phyloP scores from a whole-genome alignment of 768 basidiomycete species.

The Lactifluus piperatus region DNA sequence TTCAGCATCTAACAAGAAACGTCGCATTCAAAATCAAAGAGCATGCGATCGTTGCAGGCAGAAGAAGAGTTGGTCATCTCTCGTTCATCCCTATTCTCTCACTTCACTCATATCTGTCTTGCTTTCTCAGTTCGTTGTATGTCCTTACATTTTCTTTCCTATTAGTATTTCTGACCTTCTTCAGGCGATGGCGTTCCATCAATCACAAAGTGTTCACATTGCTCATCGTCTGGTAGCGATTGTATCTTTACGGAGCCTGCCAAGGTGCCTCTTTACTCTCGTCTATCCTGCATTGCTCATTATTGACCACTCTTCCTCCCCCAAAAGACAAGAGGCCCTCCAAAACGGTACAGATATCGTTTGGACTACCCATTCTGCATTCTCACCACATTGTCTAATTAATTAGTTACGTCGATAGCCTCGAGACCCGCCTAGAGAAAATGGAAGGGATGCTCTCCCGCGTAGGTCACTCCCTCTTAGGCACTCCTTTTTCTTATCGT shows the following conservation, averaged over 20 bases:
- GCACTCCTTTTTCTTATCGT: neutral
- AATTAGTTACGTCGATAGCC: slow-evolving; percentile 19
- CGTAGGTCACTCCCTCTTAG: neutral
- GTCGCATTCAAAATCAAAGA: slow-evolving; percentile 17
- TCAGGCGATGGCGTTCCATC: slow-evolving; percentile 11
- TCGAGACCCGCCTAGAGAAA: slow-evolving; percentile 19
- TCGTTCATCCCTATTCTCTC: neutral
- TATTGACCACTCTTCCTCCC: neutral
- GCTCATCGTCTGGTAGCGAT: neutral
- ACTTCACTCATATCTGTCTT: neutral
- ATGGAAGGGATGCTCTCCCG: slow-evolving; percentile 19
- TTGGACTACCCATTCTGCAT: neutral
- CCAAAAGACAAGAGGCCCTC: slow-evolving; percentile 16
- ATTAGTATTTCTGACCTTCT: neutral
- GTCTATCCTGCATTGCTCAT: neutral
- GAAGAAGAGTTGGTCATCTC: slow-evolving; percentile 16
- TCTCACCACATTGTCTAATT: neutral
- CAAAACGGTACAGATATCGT: slow-evolving; percentile 10
- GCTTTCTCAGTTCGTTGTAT: slow-evolving; percentile 17
- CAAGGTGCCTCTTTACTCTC: slow-evolving; percentile 3
- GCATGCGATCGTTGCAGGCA: slow-evolving; percentile 21
- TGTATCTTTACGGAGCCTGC: slow-evolving; percentile 17
- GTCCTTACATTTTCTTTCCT: neutral
- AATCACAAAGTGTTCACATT: slow-evolving; percentile 13
- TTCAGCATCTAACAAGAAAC: slow-evolving; percentile 1